phyloP scores from a whole-genome alignment of 192 early-diverging fungal species.

The Coemansia sp. region DNA sequence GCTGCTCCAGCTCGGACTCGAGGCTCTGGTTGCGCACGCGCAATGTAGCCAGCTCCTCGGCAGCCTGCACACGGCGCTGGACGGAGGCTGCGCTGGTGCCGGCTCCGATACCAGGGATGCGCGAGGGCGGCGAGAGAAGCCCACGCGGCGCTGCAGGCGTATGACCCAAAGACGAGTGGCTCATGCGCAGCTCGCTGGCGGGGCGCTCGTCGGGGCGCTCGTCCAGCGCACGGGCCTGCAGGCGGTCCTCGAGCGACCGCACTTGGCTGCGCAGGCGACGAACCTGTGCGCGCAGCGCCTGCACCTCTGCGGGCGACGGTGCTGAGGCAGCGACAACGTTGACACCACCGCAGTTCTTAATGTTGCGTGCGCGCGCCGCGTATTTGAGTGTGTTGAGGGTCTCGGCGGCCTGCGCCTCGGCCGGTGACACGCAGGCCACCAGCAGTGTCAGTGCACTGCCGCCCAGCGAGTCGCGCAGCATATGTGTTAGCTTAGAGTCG shows the following conservation, averaged over 20 bases:
- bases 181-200: not conserved
- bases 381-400: conserved; percentile 96
- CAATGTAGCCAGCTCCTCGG: conserved; percentile 15
- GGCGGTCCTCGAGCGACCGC: conserved; percentile 21
- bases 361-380: conserved; percentile 93
- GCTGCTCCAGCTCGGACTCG: conserved; percentile 51
- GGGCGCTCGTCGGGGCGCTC: not conserved
- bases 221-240: conserved; percentile 8
- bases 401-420: conserved; percentile 80
- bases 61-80: conserved; percentile 24
- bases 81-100: conserved; percentile 20
- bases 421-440: conserved; percentile 91
- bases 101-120: conserved; percentile 16
- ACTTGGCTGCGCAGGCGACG: conserved; percentile 60
- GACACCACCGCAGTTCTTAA: conserved; percentile 84
- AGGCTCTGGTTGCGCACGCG: conserved; percentile 39
- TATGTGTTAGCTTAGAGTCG: conserved; percentile 93
- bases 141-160: not conserved
- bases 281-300: conserved; percentile 62
- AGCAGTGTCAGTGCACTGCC: conserved; percentile 93
- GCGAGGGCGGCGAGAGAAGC: conserved; percentile 4
- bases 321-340: conserved; percentile 55
- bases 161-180: too few relatives aligned
- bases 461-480: conserved; percentile 95
- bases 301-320: conserved; percentile 63